Conservation (phyloP, 805 yeast species). For the Zygosaccharomyces rouxii region DNA sequence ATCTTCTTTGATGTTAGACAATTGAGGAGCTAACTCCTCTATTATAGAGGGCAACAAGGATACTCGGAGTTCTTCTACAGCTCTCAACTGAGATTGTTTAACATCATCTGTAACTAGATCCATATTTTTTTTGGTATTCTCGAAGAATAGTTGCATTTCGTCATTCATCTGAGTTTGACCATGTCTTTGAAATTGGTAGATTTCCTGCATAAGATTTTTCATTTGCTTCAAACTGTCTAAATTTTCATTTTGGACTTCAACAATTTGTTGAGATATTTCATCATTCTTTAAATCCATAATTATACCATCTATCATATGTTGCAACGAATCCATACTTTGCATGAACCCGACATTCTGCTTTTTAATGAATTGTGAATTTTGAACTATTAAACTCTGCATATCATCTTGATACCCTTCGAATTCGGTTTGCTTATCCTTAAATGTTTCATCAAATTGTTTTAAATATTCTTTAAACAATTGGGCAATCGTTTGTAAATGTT, state of each 20-base stretch:
- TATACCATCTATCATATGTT: conserved; percentile 16
- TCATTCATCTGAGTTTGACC: conserved; percentile 5
- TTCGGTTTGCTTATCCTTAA: conserved; percentile 6
- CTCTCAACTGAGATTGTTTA: conserved; percentile 11
- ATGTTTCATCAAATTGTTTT: conserved; percentile 5
- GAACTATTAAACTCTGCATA: conserved; percentile 4
- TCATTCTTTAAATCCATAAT: conserved; percentile 16
- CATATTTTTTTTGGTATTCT: conserved; percentile 5
- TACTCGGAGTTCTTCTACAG: conserved; percentile 8
- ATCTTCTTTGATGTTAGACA: conserved; percentile 33
- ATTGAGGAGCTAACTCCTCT: conserved; percentile 24
- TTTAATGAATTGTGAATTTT: conserved; percentile 4
- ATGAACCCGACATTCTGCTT: conserved; percentile 7
- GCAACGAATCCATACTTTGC: conserved; percentile 11
- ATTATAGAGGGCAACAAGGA: conserved; percentile 12
- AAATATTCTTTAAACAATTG: conserved; percentile 8
- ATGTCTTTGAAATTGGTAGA: conserved; percentile 3
- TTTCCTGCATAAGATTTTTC: conserved; percentile 3
- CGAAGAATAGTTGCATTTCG: conserved; percentile 7
- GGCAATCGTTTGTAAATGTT: conserved; percentile 7
- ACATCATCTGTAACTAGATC: conserved; percentile 10
- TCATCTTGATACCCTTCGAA: conserved; percentile 7
- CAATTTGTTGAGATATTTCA: conserved; percentile 25
- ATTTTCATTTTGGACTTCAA: conserved; percentile 3
- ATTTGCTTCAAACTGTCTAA: conserved; percentile 7